A percentile compares a stretch with the other conserved stretches of the same genome.
Evolutionary conservation across 441 rosid species (phyloP).

Genomic region (Rhodomyrtus psidioides): DNA sequence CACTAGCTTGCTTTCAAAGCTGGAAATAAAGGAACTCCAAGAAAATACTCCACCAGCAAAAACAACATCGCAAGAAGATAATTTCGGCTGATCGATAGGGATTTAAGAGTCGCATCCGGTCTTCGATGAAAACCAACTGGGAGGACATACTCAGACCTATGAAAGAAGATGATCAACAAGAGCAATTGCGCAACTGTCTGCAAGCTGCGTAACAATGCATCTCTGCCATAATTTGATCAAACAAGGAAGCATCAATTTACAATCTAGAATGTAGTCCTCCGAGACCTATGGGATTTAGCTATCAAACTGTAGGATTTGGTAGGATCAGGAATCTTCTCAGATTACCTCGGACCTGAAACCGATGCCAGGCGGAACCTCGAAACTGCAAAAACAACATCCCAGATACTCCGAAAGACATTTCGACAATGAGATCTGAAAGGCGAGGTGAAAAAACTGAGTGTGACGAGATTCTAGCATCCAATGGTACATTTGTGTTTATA

Average conservation of each 20-base stretch:
- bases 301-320: no score
- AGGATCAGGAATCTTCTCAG: neutral
- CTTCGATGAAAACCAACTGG: constrained; percentile 46
- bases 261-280: neutral
- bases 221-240: no score
- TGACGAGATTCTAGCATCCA: no score
- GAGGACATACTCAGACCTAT: constrained; percentile 52
- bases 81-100: constrained; percentile 38
- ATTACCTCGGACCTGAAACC: constrained; percentile 25
- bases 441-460: no score
- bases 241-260: neutral
- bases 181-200: constrained; percentile 53
- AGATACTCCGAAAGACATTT: no score
- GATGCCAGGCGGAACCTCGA: neutral
- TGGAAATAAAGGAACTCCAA: constrained; percentile 18
- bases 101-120: constrained; percentile 32
- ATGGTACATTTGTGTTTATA: no score
- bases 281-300: neutral
- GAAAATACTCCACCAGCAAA: constrained; percentile 43
- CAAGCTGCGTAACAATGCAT: constrained; percentile 21
- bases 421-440: no score
- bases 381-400: no score
- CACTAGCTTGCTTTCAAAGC: constrained; percentile 50
- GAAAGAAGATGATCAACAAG: constrained; percentile 52
- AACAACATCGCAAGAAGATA: constrained; percentile 48